Conservation (phyloP, 257 asterid genomes). For the Plantago major region DNA sequence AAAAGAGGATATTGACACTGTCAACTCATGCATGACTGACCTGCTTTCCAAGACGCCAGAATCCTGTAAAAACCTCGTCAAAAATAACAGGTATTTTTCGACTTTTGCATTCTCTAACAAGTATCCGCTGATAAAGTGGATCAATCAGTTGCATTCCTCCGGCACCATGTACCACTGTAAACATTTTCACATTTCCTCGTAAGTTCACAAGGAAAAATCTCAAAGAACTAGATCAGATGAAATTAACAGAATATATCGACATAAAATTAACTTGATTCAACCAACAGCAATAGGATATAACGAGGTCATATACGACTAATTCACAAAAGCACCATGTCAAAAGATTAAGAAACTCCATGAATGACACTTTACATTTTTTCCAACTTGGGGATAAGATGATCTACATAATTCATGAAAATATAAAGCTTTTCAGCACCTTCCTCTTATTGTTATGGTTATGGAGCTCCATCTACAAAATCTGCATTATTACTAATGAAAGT, state of each 20-base stretch:
- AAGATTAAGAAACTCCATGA: too few species aligned
- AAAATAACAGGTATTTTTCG: conserved; percentile 83
- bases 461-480: too few species aligned
- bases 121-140: conserved; percentile 89
- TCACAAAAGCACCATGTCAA: too few species aligned
- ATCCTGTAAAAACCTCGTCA: conserved; percentile 97
- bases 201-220: background rate
- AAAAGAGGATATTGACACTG: conserved; percentile 1
- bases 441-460: too few species aligned
- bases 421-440: background rate
- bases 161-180: conserved; percentile 88
- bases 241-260: too few species aligned
- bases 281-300: too few species aligned
- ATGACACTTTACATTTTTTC: too few species aligned
- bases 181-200: conserved; percentile 14
- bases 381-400: too few species aligned
- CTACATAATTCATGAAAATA: background rate
- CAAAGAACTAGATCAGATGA: background rate
- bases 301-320: too few species aligned
- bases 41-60: conserved; percentile 98
- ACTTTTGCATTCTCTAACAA: conserved; percentile 70
- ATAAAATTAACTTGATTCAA: too few species aligned
- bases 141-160: conserved; percentile 97
- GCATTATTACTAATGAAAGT: too few species aligned
- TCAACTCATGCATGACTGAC: conserved; percentile 32